Percentiles rank a stretch among this genome's conserved stretches.
Evolutionary conservation across 345 rosid species (phyloP).

Genomic region (Orychophragmus violaceus): DNA sequence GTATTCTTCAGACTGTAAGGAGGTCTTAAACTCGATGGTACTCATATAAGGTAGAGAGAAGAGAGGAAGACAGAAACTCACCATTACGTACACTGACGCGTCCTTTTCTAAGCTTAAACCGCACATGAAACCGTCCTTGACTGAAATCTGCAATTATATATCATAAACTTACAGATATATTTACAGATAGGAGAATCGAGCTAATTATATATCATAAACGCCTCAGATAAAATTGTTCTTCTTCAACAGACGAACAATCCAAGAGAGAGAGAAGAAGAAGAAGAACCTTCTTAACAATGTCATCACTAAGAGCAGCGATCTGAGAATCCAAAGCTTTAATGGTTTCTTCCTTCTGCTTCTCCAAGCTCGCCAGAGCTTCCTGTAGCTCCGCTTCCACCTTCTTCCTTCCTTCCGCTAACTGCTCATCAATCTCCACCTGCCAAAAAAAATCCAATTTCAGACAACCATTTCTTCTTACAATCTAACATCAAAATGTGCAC

Average conservation of each 20-base stretch:
- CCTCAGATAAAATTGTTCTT: too few species aligned
- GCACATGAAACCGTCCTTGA: conserved; percentile 57
- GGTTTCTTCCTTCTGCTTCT: conserved; percentile 84
- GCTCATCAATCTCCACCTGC: conserved; percentile 63
- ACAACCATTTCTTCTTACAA: neutral
- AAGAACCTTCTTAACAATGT: conserved; percentile 87
- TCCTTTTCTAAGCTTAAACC: conserved; percentile 84
- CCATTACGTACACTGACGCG: conserved; percentile 76
- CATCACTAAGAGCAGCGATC: conserved; percentile 67
- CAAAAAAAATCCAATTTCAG: neutral
- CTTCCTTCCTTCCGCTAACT: conserved; percentile 59
- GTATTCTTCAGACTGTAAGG: conserved; percentile 60
- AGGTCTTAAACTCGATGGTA: neutral
- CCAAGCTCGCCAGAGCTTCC: conserved; percentile 68
- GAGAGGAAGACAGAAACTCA: conserved; percentile 23
- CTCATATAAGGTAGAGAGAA: neutral
- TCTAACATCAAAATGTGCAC: neutral
- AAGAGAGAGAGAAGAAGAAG: too few species aligned
- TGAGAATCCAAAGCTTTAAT: conserved; percentile 73
- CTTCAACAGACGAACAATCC: too few species aligned
- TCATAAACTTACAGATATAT: too few species aligned
- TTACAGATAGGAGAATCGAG: too few species aligned
- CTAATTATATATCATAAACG: too few species aligned
- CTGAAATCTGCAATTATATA: too few species aligned
- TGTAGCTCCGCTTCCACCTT: conserved; percentile 74